phyloP scores from a whole-genome alignment of 1,284 basidiomycete species.

The Tilletia setariae region DNA sequence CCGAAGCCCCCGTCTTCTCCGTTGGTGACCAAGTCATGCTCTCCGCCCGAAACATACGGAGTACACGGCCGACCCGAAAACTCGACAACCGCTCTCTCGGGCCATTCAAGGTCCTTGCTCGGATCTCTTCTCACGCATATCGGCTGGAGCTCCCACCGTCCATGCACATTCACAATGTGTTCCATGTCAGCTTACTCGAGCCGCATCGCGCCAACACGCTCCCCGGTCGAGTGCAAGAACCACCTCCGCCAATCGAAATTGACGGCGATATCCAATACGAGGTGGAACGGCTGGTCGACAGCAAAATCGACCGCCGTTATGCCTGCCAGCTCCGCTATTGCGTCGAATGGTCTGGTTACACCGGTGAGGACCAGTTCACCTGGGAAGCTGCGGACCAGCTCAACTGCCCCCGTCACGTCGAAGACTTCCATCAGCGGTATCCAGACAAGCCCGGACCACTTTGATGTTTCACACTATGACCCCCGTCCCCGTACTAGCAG shows the following conservation, averaged over 20 bases:
- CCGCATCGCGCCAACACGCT: too few relatives aligned
- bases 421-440: background rate
- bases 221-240: too few relatives aligned
- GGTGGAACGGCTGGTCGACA: conserved; percentile 10
- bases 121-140: background rate
- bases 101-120: conserved; percentile 11
- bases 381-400: conserved; percentile 5
- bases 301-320: conserved; percentile 7
- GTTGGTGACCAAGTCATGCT: too few relatives aligned
- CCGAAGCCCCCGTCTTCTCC: too few relatives aligned
- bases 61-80: too few relatives aligned
- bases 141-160: conserved; percentile 1
- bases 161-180: conserved; percentile 17
- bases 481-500: too few relatives aligned
- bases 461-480: too few relatives aligned
- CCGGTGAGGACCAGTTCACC: background rate
- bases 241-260: too few relatives aligned
- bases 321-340: background rate
- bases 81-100: conserved; percentile 18
- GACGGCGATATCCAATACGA: conserved; percentile 4
- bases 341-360: conserved; percentile 8
- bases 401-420: conserved; percentile 2
- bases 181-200: too few relatives aligned
- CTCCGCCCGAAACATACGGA: too few relatives aligned
- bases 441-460: conserved; percentile 13